These are phyloP conservation scores for Incumbomyces lentus DNA, from an alignment of 2,329 filamentous ascomycete genomes.

Conservation along the genomic window DNA sequence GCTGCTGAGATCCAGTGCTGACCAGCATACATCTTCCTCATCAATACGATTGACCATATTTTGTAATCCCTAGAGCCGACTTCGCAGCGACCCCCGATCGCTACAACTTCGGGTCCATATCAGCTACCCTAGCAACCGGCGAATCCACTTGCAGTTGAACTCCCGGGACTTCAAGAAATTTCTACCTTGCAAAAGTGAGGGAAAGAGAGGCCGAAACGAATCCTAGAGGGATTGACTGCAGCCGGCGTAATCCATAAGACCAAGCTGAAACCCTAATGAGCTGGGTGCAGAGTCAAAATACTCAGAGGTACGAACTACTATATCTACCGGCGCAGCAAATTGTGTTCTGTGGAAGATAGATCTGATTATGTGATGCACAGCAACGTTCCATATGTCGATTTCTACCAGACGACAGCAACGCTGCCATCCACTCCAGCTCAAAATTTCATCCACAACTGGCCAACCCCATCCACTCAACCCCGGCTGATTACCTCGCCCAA, in stretches of 20 bases:
- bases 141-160: conserved; percentile 4
- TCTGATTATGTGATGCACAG: neutral
- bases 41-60: neutral
- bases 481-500: neutral
- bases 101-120: conserved; percentile 2
- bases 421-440: conserved; percentile 6
- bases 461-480: conserved; percentile 5
- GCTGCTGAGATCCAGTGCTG: neutral
- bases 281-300: conserved; percentile 1
- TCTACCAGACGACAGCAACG: neutral
- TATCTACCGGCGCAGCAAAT: neutral
- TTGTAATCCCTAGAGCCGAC: neutral
- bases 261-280: conserved; percentile 2
- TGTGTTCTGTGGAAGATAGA: neutral
- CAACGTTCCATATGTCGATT: conserved; percentile 8
- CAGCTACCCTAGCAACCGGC: conserved; percentile 1
- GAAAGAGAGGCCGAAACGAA: neutral
- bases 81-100: neutral
- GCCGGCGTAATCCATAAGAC: neutral
- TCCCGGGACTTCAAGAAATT: conserved; percentile 1
- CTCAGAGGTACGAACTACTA: conserved; percentile 4
- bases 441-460: conserved; percentile 1
- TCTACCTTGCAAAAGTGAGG: neutral
- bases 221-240: neutral
- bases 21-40: too few species aligned